Conservation (phyloP, 176 grass and related monocot species). For the Cymbopogon citratus region DNA sequence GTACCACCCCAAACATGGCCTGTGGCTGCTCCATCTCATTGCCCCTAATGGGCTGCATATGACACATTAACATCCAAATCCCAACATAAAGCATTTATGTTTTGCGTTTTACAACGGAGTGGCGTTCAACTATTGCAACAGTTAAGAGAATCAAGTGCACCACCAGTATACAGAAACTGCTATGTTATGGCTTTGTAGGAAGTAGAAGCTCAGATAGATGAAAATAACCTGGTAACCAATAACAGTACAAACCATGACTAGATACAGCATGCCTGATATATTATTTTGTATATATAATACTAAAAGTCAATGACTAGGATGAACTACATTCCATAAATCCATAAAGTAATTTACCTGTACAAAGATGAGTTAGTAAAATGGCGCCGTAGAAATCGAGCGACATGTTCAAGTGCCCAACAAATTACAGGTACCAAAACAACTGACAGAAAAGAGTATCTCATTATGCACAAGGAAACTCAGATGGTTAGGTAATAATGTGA, state of each 20-base stretch:
- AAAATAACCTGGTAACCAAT: not conserved
- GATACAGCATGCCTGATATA: conserved; percentile 10
- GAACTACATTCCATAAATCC: not conserved
- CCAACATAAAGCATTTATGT: not conserved
- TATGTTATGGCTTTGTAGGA: not conserved
- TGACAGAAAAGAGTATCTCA: conserved; percentile 38
- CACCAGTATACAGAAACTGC: not conserved
- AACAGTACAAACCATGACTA: conserved; percentile 9
- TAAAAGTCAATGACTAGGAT: conserved; percentile 6
- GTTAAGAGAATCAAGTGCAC: not conserved
- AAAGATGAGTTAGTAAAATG: conserved; percentile 75
- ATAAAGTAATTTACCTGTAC: conserved; percentile 59
- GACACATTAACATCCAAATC: conserved; percentile 2
- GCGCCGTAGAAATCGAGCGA: conserved; percentile 66
- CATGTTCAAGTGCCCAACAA: conserved; percentile 84
- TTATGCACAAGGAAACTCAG: conserved; percentile 15
- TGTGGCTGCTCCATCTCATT: not conserved
- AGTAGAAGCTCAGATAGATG: not conserved
- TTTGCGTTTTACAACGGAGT: not conserved
- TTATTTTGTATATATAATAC: no score
- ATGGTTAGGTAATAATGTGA: conserved; percentile 14
- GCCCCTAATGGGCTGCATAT: not conserved
- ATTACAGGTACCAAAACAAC: conserved; percentile 90
- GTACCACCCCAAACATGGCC: not conserved
- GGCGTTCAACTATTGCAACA: not conserved